Conservation (phyloP, 768 basidiomycete species). For the Lactifluus volemus region DNA sequence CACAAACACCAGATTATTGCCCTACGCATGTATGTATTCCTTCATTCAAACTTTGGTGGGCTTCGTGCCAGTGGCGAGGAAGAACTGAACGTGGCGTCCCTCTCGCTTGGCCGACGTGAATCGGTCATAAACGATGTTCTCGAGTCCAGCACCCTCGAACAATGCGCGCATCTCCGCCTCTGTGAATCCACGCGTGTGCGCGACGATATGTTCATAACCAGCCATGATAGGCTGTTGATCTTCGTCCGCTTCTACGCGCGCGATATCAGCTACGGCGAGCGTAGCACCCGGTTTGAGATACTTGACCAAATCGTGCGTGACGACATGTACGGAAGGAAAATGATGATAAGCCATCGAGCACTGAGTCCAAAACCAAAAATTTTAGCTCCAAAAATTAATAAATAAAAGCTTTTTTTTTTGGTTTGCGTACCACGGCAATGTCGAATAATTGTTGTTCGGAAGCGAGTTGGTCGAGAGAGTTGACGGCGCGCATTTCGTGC, state of each 20-base stretch:
- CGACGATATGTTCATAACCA: conserved; percentile 37
- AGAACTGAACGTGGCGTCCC: conserved; percentile 8
- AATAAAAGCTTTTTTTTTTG: too few species aligned
- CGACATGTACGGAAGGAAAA: conserved; percentile 38
- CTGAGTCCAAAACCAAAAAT: too few species aligned
- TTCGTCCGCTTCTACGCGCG: conserved; percentile 13
- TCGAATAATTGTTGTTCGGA: conserved; percentile 50
- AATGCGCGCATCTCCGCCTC: conserved; percentile 38
- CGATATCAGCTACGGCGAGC: conserved; percentile 49
- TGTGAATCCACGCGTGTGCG: conserved; percentile 46
- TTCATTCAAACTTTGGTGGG: neutral
- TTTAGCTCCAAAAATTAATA: too few species aligned
- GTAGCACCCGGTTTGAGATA: conserved; percentile 56
- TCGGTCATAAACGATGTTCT: conserved; percentile 28
- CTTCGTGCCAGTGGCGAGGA: conserved; percentile 10
- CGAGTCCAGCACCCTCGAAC: conserved; percentile 49
- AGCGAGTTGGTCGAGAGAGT: conserved; percentile 39
- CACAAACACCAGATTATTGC: too few species aligned
- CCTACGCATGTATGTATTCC: neutral
- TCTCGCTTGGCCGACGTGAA: conserved; percentile 6
- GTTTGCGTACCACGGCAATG: conserved; percentile 49
- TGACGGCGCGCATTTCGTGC: conserved; percentile 61
- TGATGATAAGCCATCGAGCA: conserved; percentile 61
- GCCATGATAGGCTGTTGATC: conserved; percentile 22
- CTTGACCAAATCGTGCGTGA: conserved; percentile 43